These are phyloP conservation scores for Cyclocybe cylindracea DNA, from an alignment of 768 basidiomycete genomes.

Conservation along the genomic window DNA sequence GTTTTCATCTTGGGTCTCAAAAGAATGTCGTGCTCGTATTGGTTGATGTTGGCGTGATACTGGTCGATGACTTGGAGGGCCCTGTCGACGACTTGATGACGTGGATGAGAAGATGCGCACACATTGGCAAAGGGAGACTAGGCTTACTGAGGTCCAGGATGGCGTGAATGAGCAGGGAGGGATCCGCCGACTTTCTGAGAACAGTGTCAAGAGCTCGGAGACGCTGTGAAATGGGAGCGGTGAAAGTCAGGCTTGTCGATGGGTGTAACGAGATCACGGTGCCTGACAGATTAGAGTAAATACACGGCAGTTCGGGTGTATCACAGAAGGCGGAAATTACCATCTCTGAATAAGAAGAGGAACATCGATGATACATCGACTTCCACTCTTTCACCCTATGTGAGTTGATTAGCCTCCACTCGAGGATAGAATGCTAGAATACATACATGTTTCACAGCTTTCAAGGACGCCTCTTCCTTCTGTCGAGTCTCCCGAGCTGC, in stretches of 20 bases:
- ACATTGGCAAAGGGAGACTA: neutral
- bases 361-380: slow-evolving; percentile 64
- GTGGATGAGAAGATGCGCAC: neutral
- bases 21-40: slow-evolving; percentile 61
- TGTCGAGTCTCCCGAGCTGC: slow-evolving; percentile 15
- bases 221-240: slow-evolving; percentile 58
- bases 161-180: slow-evolving; percentile 68
- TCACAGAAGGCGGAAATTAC: slow-evolving; percentile 30
- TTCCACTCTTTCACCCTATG: slow-evolving; percentile 56
- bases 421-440: neutral
- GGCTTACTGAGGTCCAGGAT: slow-evolving; percentile 59
- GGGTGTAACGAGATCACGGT: slow-evolving; percentile 64
- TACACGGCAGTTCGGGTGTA: neutral
- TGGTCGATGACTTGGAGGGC: slow-evolving; percentile 69
- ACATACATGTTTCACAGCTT: slow-evolving; percentile 32
- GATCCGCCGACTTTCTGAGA: slow-evolving; percentile 62
- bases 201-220: slow-evolving; percentile 59
- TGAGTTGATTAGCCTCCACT: slow-evolving; percentile 2
- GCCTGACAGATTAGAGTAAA: slow-evolving; percentile 33
- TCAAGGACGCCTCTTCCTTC: slow-evolving; percentile 27
- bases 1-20: slow-evolving; percentile 61
- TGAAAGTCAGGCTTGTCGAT: slow-evolving; percentile 46
- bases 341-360: slow-evolving; percentile 68
- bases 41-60: slow-evolving; percentile 62
- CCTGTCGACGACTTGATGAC: slow-evolving; percentile 59